phyloP scores from a whole-genome alignment of 768 basidiomycete genomes.

The Suillus paluster region DNA sequence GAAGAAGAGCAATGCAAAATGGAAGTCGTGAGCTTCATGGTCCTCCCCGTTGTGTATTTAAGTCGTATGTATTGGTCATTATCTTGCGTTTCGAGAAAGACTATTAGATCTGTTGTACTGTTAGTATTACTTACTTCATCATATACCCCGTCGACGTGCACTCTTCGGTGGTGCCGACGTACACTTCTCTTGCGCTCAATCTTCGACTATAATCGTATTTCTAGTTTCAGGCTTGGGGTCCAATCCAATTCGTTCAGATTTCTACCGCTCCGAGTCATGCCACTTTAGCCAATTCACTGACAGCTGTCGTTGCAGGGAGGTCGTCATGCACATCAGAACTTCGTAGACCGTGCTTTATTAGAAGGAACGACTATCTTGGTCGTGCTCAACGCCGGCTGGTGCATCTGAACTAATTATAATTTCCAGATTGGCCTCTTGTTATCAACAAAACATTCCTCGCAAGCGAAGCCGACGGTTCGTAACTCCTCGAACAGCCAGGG shows the following conservation, averaged over 20 bases:
- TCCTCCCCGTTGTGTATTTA: not conserved
- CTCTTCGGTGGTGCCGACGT: not conserved
- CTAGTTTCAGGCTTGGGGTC: too few species aligned
- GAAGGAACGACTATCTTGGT: too few species aligned
- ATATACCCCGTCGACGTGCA: not conserved
- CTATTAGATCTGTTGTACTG: conserved; percentile 1
- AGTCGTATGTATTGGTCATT: conserved; percentile 3
- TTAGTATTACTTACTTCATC: not conserved
- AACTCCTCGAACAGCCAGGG: not conserved
- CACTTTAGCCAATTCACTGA: too few species aligned
- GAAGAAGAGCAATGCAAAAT: conserved; percentile 4
- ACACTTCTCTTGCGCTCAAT: too few species aligned
- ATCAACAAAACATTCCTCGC: too few species aligned
- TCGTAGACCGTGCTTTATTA: too few species aligned
- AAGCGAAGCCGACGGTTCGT: not conserved
- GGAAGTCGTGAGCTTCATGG: not conserved
- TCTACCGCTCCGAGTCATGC: too few species aligned
- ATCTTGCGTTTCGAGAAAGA: not conserved
- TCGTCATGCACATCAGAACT: too few species aligned
- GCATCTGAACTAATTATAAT: not conserved
- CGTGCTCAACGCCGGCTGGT: too few species aligned
- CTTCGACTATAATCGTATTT: too few species aligned
- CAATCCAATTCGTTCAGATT: too few species aligned
- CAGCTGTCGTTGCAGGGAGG: too few species aligned
- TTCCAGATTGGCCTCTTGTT: not conserved